A percentile compares a stretch with the other conserved stretches of the same genome.
Conservation (phyloP, 31 red algal genomes). For the Odonthalia washingtoniensis region DNA sequence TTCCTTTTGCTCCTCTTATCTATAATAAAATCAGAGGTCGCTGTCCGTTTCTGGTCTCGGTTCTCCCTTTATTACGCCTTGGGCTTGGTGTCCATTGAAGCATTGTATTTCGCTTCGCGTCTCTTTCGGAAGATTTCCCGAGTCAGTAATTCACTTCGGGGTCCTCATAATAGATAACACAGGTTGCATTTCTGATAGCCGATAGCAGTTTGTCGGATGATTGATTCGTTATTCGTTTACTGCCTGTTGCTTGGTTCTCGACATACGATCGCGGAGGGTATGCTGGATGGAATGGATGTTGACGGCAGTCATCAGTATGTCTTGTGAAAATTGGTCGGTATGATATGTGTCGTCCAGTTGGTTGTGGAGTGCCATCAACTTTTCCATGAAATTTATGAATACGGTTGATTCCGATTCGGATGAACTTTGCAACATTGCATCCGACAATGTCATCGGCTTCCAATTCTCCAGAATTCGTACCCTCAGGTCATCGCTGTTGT, state of each 20-base stretch:
- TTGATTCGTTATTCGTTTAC: not conserved
- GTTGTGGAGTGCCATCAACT: conserved; percentile 13
- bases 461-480: not conserved
- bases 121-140: too few species aligned
- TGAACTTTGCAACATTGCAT: not conserved
- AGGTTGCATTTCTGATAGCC: not conserved
- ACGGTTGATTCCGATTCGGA: conserved; percentile 13
- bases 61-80: too few species aligned
- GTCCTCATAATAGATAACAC: too few species aligned
- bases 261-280: not conserved
- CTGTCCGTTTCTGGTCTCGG: too few species aligned
- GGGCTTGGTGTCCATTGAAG: too few species aligned
- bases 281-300: not conserved
- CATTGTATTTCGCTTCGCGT: too few species aligned
- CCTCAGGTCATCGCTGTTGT: conserved; percentile 23
- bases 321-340: not conserved
- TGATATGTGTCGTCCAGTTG: conserved; percentile 21
- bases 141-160: too few species aligned
- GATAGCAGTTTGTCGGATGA: not conserved
- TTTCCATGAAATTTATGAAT: not conserved
- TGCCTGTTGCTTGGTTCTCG: not conserved
- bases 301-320: conserved; percentile 1
- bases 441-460: not conserved
- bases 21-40: too few species aligned
- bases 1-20: too few species aligned